Percentiles rank a stretch among this genome's conserved stretches.
phyloP scores from a whole-genome alignment of 2,329 filamentous ascomycete genomes.

The Talaromyces verruculosus region DNA sequence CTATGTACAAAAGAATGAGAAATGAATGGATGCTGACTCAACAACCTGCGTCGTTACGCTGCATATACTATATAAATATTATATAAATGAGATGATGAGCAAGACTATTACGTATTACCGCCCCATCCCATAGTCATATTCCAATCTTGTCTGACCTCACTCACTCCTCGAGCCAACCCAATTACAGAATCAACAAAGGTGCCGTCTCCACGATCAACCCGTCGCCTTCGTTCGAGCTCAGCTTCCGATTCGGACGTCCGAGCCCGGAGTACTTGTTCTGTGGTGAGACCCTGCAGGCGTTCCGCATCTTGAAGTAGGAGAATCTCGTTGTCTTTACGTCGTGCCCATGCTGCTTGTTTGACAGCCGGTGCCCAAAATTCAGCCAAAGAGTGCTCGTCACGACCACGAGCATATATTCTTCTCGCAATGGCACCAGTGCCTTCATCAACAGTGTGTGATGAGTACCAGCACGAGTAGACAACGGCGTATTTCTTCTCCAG shows the following conservation, averaged over 20 bases:
- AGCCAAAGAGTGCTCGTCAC: constrained; percentile 31
- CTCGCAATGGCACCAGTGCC: constrained; percentile 15
- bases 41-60: not conserved
- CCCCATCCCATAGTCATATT: constrained; percentile 30
- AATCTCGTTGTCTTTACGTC: constrained; percentile 26
- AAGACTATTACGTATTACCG: constrained; percentile 22
- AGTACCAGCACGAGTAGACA: constrained; percentile 34
- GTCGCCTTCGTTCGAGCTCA: constrained; percentile 27
- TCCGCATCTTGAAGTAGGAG: constrained; percentile 25
- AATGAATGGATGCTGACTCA: not conserved
- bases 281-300: constrained; percentile 13
- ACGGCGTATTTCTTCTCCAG: constrained; percentile 41
- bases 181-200: constrained; percentile 30
- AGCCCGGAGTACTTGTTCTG: constrained; percentile 12
- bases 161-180: constrained; percentile 29
- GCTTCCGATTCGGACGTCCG: constrained; percentile 22
- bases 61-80: not conserved
- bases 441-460: constrained; percentile 24
- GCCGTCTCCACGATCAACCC: constrained; percentile 28
- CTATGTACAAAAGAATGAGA: not conserved
- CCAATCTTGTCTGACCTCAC: constrained; percentile 29
- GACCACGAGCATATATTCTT: constrained; percentile 29
- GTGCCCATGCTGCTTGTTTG: constrained; percentile 37
- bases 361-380: constrained; percentile 38
- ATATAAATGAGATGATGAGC: not conserved